These are phyloP conservation scores for Beauveria medogensis DNA, from an alignment of 2,329 filamentous ascomycete species.

Conservation along the genomic window DNA sequence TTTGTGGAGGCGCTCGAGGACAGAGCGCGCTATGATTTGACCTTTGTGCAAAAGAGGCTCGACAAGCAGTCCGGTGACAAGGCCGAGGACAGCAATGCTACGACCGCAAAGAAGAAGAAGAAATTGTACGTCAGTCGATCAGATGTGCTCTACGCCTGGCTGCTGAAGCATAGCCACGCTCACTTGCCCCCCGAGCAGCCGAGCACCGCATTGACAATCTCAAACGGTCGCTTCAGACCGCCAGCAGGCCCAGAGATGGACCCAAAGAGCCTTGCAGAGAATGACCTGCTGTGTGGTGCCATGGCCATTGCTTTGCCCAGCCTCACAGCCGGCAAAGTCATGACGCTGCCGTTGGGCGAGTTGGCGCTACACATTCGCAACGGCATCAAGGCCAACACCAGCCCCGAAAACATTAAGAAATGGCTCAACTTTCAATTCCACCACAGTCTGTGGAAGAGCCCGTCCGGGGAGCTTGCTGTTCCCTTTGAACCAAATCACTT, in stretches of 20 bases:
- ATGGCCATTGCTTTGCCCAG: not conserved
- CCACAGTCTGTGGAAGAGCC: not conserved
- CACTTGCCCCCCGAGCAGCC: not conserved
- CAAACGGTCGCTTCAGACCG: conserved; percentile 1
- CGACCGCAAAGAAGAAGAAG: not conserved
- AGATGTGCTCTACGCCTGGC: conserved; percentile 2
- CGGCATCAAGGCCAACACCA: not conserved
- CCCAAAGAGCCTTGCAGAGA: not conserved
- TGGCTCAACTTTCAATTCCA: not conserved
- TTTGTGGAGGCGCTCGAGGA: not conserved
- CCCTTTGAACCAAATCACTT: not conserved
- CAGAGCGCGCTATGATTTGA: not conserved
- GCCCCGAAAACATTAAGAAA: not conserved
- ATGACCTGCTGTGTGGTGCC: not conserved
- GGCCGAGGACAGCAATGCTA: too few species aligned
- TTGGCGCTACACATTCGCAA: not conserved
- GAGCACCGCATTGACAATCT: not conserved
- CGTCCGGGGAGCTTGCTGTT: not conserved
- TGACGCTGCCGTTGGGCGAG: not conserved
- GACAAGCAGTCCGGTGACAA: not conserved
- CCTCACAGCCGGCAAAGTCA: not conserved
- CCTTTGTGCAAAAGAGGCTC: not conserved
- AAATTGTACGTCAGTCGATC: not conserved
- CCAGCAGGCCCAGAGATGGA: not conserved
- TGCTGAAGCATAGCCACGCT: conserved; percentile 4